Evolutionary conservation across 2,329 filamentous ascomycete species (phyloP), one percentile per base, ranked within the genome.

Genomic region (Cladosporium sp.): DNA sequence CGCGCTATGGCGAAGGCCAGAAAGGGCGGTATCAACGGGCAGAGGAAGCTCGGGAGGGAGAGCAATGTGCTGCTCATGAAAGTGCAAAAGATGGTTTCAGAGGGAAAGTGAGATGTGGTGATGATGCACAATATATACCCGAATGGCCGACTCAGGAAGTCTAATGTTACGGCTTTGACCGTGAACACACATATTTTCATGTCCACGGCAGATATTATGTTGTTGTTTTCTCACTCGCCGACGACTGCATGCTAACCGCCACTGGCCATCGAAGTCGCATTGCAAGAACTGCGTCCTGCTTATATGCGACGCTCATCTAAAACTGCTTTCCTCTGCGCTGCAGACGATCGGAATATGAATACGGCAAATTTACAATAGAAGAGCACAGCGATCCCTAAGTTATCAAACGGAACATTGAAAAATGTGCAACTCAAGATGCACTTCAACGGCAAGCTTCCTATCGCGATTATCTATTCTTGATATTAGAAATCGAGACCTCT

Each of bases 1-100:
- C 84, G 83, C 71, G 84, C 84, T 0, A 89, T 90, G 86, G 80
- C 83, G 0, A 87, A 86, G 74, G 87, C 87, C 7, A 81, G 81
- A 71, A 82, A 81, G 40, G 87, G 86, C 14, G 87, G 89, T 40
- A 77, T 83, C 71, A 86, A 90, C 76, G 91, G 91, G 12, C 89
- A 91, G 80, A 86, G 90, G 77, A 93, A 92, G 80, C 78, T 97
- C 57, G 93, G 93, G 1, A 84, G 91, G 67, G 92, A 96, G 82
- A 93, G 92, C 72, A 85, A 84, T 37, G 83, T 94, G 44, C 72
- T 97, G 72, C 80, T 97, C 65, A 90, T 92, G 73, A 91, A 89
- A 79, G 89, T 94, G 37, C 89, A 89, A 82, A 88, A 83, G 75
- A 82, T 96, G 78, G 85, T 95, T 68, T 84, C 82, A 8, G 63